A percentile compares a stretch with the other conserved stretches of the same genome.
Evolutionary conservation across 2,329 filamentous ascomycete genomes (phyloP).

Genomic region (Huntiella decipiens): DNA sequence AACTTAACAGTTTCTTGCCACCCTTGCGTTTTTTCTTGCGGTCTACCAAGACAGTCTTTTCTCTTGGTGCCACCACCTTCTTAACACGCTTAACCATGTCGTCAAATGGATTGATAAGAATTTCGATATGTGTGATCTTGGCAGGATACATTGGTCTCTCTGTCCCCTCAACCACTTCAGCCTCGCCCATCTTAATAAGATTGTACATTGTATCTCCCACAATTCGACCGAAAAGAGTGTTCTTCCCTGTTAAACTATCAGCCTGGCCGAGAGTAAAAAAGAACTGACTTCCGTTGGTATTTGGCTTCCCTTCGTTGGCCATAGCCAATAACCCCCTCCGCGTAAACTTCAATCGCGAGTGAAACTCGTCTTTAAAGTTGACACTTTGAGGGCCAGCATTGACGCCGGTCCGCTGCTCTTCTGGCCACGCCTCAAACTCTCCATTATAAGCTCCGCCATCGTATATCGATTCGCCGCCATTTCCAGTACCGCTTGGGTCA

Average conservation of each 20-base stretch:
- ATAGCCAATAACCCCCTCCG: slow-evolving; percentile 81
- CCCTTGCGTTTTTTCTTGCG: slow-evolving; percentile 52
- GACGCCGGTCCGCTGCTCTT: slow-evolving; percentile 42
- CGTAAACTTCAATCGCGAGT: slow-evolving; percentile 83
- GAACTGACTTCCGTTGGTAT: slow-evolving; percentile 90
- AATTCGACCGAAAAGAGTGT: slow-evolving; percentile 83
- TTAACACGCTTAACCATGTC: slow-evolving; percentile 54
- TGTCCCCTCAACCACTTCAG: slow-evolving; percentile 56
- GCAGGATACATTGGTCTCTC: slow-evolving; percentile 77
- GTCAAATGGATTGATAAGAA: slow-evolving; percentile 64
- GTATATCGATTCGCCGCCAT: slow-evolving; percentile 82
- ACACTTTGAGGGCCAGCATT: slow-evolving; percentile 41
- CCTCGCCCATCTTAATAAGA: slow-evolving; percentile 79
- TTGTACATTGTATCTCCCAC: slow-evolving; percentile 95
- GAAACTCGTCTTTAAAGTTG: slow-evolving; percentile 68
- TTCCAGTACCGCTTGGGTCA: slow-evolving; percentile 80
- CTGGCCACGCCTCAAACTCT: slow-evolving; percentile 54
- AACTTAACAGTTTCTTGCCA: slow-evolving; percentile 51
- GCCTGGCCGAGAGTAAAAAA: slow-evolving; percentile 81
- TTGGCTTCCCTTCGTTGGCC: slow-evolving; percentile 63
- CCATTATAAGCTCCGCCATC: slow-evolving; percentile 60
- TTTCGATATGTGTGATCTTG: slow-evolving; percentile 54
- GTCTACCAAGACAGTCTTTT: slow-evolving; percentile 22
- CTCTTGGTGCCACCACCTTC: slow-evolving; percentile 21
- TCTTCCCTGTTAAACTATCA: slow-evolving; percentile 70